phyloP scores from a whole-genome alignment of 495 filamentous ascomycete species.

The Corynascus novoguineensis region DNA sequence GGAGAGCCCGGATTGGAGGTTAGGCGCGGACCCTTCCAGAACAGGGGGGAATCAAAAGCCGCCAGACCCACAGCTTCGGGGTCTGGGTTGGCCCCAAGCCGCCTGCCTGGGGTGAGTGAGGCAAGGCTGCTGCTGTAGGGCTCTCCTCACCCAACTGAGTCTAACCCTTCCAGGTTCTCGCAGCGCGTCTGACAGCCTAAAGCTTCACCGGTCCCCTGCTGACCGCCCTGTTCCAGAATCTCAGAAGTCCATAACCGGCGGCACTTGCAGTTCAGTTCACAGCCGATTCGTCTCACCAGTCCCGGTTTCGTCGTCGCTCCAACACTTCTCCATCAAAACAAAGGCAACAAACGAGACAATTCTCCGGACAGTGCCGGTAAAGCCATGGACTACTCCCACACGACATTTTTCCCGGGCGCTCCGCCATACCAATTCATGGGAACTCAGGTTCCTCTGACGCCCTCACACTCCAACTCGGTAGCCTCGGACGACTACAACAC shows the following conservation, averaged over 20 bases:
- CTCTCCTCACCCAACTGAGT: not conserved
- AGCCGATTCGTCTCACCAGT: not conserved
- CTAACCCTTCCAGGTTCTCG: not conserved
- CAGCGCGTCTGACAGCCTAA: not conserved
- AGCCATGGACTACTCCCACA: slow-evolving; percentile 44
- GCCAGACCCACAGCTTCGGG: not conserved
- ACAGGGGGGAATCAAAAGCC: too few species aligned
- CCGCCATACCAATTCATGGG: slow-evolving; percentile 53
- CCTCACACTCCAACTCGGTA: slow-evolving; percentile 47
- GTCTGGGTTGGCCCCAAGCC: not conserved
- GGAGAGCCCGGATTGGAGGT: not conserved
- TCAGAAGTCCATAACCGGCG: not conserved
- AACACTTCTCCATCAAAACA: not conserved
- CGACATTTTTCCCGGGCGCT: slow-evolving; percentile 40
- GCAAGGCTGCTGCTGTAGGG: slow-evolving; percentile 4
- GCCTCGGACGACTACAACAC: slow-evolving; percentile 51
- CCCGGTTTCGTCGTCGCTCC: not conserved
- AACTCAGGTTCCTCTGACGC: slow-evolving; percentile 44
- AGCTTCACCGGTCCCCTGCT: slow-evolving; percentile 1
- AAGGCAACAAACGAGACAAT: not conserved
- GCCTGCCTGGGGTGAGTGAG: not conserved
- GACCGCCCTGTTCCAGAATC: not conserved
- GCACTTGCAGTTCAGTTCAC: too few species aligned
- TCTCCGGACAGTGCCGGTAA: slow-evolving; percentile 3
- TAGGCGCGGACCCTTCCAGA: not conserved